Evolutionary conservation across 2,329 filamentous ascomycete species (phyloP).

Genomic region (Arthrobotrys entomopaga): DNA sequence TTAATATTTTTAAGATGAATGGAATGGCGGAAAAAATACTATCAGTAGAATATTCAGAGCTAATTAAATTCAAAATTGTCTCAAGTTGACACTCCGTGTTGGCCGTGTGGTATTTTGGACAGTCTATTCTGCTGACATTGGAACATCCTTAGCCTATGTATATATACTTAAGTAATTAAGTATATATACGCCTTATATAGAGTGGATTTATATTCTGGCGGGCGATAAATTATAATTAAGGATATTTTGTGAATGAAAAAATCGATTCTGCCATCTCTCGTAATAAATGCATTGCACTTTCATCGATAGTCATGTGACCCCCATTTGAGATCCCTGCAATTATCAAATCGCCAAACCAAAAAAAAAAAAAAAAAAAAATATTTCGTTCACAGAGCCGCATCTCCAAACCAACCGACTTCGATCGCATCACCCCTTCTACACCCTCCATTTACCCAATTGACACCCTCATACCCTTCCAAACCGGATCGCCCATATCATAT

Average conservation of each 20-base stretch:
- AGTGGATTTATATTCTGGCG: conserved; percentile 4
- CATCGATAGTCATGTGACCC: not conserved
- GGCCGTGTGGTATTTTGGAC: not conserved
- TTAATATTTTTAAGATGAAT: no score
- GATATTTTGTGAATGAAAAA: not conserved
- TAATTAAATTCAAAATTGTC: no score
- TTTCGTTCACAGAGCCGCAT: conserved; percentile 32
- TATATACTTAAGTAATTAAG: no score
- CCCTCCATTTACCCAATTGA: not conserved
- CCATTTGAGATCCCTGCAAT: not conserved
- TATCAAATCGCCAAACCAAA: not conserved
- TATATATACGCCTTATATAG: no score
- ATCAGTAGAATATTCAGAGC: no score
- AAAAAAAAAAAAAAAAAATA: conserved; percentile 47
- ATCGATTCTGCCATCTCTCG: not conserved
- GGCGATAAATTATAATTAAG: conserved; percentile 3
- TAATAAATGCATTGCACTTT: conserved; percentile 1
- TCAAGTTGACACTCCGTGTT: not conserved
- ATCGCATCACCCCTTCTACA: conserved; percentile 4
- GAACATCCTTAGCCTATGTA: no score
- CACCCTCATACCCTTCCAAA: conserved; percentile 7
- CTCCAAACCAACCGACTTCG: conserved; percentile 1
- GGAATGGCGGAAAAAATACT: no score
- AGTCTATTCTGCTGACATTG: no score
- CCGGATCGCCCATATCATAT: conserved; percentile 14